A percentile compares a stretch with the other conserved stretches of the same genome.
These are phyloP conservation scores for Ascochyta rabiei DNA, from an alignment of 2,329 filamentous ascomycete genomes.

Conservation along the genomic window DNA sequence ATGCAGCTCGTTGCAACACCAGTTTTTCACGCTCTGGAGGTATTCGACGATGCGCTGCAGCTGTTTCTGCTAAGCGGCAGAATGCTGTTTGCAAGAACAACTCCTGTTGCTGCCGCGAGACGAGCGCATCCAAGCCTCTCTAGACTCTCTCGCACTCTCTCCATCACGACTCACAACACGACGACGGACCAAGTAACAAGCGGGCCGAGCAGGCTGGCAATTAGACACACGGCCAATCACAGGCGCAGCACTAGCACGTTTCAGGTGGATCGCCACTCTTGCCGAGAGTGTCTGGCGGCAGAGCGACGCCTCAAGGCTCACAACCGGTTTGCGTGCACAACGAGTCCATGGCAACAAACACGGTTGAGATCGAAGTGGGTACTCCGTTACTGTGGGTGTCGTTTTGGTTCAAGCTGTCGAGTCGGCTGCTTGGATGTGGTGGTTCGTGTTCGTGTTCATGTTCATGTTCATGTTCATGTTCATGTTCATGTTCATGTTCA, in stretches of 20 bases:
- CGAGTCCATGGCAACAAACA: conserved; percentile 11
- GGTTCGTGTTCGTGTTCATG: too few species aligned
- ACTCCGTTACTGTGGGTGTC: not conserved
- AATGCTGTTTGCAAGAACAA: not conserved
- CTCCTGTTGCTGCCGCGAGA: conserved; percentile 10
- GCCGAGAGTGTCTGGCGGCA: conserved; percentile 9
- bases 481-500: too few species aligned
- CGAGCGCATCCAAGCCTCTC: not conserved
- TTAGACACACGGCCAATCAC: conserved; percentile 6
- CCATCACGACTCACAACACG: conserved; percentile 10
- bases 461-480: too few species aligned
- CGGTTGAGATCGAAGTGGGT: conserved; percentile 9
- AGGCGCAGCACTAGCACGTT: conserved; percentile 12
- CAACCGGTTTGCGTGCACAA: conserved; percentile 5
- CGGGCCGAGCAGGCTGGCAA: conserved; percentile 9
- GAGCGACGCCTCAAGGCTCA: conserved; percentile 6
- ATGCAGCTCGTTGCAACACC: conserved; percentile 23
- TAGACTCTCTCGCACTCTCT: too few species aligned
- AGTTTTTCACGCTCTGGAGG: conserved; percentile 23
- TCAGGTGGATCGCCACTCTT: conserved; percentile 12
- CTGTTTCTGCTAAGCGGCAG: not conserved
- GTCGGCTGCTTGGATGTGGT: not conserved
- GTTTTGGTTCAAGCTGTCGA: not conserved
- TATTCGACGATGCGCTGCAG: not conserved
- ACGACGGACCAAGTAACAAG: conserved; percentile 2